Evolutionary conservation across 192 early-diverging fungal species (phyloP).

Genomic region (Gigaspora rosea): DNA sequence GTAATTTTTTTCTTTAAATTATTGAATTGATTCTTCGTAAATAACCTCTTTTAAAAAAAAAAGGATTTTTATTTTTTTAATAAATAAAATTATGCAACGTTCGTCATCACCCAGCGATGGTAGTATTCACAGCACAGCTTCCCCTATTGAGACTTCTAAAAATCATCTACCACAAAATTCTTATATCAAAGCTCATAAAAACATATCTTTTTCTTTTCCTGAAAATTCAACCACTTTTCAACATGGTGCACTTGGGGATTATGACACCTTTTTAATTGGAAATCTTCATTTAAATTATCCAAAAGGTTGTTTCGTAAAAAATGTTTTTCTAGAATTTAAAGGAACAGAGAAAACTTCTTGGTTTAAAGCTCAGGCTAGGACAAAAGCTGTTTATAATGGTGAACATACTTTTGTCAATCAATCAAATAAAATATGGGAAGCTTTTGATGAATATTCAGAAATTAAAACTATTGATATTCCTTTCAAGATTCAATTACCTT

Average conservation of each 20-base stretch:
- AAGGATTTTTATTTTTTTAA: no score
- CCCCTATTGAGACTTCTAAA: no score
- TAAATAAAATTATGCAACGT: no score
- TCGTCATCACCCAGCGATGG: no score
- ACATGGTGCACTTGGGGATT: conserved; percentile 20
- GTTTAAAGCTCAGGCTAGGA: conserved; percentile 19
- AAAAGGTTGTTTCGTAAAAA: neutral
- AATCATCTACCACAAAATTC: neutral
- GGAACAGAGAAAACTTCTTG: conserved; percentile 25
- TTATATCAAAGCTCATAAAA: conserved; percentile 28
- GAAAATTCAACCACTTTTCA: conserved; percentile 11
- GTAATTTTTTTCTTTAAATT: no score
- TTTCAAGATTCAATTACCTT: conserved; percentile 27
- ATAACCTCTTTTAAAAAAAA: no score
- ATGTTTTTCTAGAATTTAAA: conserved; percentile 22
- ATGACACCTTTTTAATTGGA: conserved; percentile 25
- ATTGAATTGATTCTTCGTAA: no score
- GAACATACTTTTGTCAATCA: conserved; percentile 20
- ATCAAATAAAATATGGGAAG: conserved; percentile 28
- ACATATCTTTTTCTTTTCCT: conserved; percentile 13
- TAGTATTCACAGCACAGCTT: no score
- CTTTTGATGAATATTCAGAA: neutral
- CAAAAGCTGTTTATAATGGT: conserved; percentile 23
- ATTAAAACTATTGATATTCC: conserved; percentile 23
- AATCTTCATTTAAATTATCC: conserved; percentile 22